Percentiles rank a stretch among this genome's conserved stretches.
phyloP scores from a whole-genome alignment of 495 filamentous ascomycete species.

The Xylaria venustula region DNA sequence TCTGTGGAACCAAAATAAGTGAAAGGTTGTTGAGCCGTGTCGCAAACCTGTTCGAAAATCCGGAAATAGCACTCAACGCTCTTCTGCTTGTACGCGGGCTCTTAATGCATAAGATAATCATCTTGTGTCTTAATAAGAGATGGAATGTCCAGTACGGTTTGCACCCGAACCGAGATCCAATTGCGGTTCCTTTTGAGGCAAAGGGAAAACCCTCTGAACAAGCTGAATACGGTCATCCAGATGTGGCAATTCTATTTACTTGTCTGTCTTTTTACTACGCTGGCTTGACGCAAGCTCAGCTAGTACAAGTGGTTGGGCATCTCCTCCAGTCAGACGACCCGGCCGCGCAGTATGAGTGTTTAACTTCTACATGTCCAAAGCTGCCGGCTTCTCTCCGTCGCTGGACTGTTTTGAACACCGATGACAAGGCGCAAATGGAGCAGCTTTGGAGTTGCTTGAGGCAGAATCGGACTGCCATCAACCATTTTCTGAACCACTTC shows the following conservation, averaged over 20 bases:
- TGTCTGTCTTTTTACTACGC: conserved; percentile 54
- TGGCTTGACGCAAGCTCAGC: conserved; percentile 39
- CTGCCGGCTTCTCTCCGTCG: conserved; percentile 42
- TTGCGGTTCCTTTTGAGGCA: conserved; percentile 51
- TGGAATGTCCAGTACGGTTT: conserved; percentile 49
- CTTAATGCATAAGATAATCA: conserved; percentile 35
- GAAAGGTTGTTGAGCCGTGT: conserved; percentile 19
- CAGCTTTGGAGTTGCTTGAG: conserved; percentile 41
- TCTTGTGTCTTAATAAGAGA: conserved; percentile 39
- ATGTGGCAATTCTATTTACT: conserved; percentile 55
- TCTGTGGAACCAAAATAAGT: conserved; percentile 25
- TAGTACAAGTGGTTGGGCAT: conserved; percentile 37
- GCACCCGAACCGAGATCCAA: conserved; percentile 38
- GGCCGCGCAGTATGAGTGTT: conserved; percentile 46
- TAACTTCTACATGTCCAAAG: conserved; percentile 30
- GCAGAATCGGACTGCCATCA: conserved; percentile 36
- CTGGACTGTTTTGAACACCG: conserved; percentile 51
- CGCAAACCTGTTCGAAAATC: conserved; percentile 28
- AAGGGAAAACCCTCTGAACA: conserved; percentile 50
- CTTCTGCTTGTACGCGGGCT: conserved; percentile 46
- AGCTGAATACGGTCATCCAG: conserved; percentile 55
- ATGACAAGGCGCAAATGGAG: conserved; percentile 45
- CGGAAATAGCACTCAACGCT: conserved; percentile 28
- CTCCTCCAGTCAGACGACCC: conserved; percentile 54
- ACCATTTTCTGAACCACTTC: conserved; percentile 54